These are phyloP conservation scores for Wickerhamomyces sydowiorum DNA, from an alignment of 805 yeast genomes.

Conservation along the genomic window DNA sequence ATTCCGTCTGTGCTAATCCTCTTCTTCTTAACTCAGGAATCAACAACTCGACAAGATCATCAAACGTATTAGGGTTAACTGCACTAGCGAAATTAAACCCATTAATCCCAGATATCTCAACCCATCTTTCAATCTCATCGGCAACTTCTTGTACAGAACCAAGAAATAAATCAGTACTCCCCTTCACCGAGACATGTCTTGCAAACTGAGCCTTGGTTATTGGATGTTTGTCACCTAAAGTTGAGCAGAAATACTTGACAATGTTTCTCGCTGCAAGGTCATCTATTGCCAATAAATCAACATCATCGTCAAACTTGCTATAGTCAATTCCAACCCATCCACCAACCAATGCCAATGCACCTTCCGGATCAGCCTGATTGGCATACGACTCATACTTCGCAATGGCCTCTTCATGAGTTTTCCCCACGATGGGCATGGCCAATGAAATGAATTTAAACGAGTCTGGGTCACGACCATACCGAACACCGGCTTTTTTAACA, in stretches of 20 bases:
- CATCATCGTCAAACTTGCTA: constrained; percentile 30
- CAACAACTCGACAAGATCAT: constrained; percentile 30
- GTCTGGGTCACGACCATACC: constrained; percentile 29
- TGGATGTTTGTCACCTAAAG: constrained; percentile 21
- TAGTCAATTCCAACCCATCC: constrained; percentile 42
- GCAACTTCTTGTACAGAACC: constrained; percentile 35
- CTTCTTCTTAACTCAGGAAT: constrained; percentile 30
- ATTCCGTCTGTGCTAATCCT: constrained; percentile 30
- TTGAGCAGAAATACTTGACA: constrained; percentile 16
- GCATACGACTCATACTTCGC: constrained; percentile 29
- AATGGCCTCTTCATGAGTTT: constrained; percentile 36
- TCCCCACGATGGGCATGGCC: constrained; percentile 32
- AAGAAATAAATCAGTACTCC: constrained; percentile 22
- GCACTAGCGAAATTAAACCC: constrained; percentile 37
- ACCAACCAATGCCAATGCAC: constrained; percentile 39
- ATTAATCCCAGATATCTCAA: constrained; percentile 33
- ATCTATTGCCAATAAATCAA: constrained; percentile 28
- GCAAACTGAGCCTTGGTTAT: constrained; percentile 22
- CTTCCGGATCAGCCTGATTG: constrained; percentile 32
- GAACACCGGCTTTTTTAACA: constrained; percentile 28
- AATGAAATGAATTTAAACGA: constrained; percentile 32
- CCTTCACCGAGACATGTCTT: constrained; percentile 18
- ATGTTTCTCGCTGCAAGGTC: constrained; percentile 26
- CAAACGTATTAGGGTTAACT: constrained; percentile 30
- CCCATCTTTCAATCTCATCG: constrained; percentile 33